phyloP scores from a whole-genome alignment of 139 green algal genomes.

The Volvox africanus region DNA sequence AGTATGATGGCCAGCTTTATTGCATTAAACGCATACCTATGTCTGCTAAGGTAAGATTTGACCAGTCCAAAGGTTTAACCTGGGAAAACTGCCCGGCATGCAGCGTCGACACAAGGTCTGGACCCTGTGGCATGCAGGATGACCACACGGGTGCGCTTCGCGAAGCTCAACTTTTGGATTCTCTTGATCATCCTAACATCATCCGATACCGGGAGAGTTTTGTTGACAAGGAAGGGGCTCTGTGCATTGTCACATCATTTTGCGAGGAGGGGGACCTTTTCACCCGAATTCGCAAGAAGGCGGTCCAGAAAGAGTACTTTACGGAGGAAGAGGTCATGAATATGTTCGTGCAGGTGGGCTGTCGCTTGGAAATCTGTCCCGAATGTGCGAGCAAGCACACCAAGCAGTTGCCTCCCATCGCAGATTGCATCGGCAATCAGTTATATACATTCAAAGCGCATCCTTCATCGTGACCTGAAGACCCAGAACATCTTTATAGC shows the following conservation, averaged over 20 bases:
- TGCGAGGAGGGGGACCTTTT: slow-evolving; percentile 75
- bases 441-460: slow-evolving; percentile 71
- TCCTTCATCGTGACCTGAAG: slow-evolving; percentile 80
- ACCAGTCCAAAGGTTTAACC: background rate
- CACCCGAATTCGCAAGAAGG: slow-evolving; percentile 49
- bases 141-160: slow-evolving; percentile 60
- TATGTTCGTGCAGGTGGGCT: slow-evolving; percentile 74
- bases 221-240: slow-evolving; percentile 63
- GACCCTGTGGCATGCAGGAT: slow-evolving; percentile 49
- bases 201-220: slow-evolving; percentile 75
- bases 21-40: slow-evolving; percentile 74
- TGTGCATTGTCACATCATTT: slow-evolving; percentile 72
- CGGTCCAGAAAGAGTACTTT: slow-evolving; percentile 58
- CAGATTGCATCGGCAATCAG: slow-evolving; percentile 70
- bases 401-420: background rate
- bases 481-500: slow-evolving; percentile 90
- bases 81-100: background rate
- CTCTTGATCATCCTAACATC: slow-evolving; percentile 75
- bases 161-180: slow-evolving; percentile 69
- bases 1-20: slow-evolving; percentile 56
- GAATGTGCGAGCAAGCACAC: background rate
- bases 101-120: background rate
- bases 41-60: slow-evolving; percentile 54
- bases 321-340: slow-evolving; percentile 77
- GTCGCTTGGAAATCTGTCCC: background rate